Percentiles rank a stretch among this genome's conserved stretches.
phyloP scores from a whole-genome alignment of 2,329 filamentous ascomycete genomes.

The Rhinocladiella similis region DNA sequence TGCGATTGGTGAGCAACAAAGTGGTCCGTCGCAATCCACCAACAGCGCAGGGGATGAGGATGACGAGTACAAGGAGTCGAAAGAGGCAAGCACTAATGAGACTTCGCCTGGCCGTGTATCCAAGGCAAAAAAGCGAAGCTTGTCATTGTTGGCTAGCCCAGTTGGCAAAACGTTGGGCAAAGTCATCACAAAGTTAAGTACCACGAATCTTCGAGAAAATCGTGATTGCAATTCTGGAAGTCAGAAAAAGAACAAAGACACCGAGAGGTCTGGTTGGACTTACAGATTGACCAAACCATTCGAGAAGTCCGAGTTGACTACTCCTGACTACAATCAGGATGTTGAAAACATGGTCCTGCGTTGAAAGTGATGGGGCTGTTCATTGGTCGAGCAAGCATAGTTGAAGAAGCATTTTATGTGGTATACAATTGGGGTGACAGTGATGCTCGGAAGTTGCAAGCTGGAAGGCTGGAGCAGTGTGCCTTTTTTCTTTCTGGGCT shows the following conservation, averaged over 20 bases:
- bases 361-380: background rate
- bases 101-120: background rate
- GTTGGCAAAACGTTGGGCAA: slow-evolving; percentile 14
- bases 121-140: slow-evolving; percentile 16
- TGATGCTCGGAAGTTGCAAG: no score
- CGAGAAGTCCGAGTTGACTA: slow-evolving; percentile 22
- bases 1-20: background rate
- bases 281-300: slow-evolving; percentile 25
- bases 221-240: background rate
- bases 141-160: slow-evolving; percentile 11
- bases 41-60: background rate
- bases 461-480: no score
- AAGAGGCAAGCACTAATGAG: background rate
- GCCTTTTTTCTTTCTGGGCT: no score
- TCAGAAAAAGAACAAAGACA: background rate
- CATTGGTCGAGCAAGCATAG: background rate
- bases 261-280: slow-evolving; percentile 17
- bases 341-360: slow-evolving; percentile 4
- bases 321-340: slow-evolving; percentile 26
- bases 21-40: background rate
- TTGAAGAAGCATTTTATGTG: background rate
- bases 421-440: no score
- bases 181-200: slow-evolving; percentile 11
- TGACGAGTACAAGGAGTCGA: background rate
- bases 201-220: background rate